Evolutionary conservation across 108 stramenopile genomes (phyloP), one percentile per base, ranked within the genome.

Genomic region (Epithemia pelagica): DNA sequence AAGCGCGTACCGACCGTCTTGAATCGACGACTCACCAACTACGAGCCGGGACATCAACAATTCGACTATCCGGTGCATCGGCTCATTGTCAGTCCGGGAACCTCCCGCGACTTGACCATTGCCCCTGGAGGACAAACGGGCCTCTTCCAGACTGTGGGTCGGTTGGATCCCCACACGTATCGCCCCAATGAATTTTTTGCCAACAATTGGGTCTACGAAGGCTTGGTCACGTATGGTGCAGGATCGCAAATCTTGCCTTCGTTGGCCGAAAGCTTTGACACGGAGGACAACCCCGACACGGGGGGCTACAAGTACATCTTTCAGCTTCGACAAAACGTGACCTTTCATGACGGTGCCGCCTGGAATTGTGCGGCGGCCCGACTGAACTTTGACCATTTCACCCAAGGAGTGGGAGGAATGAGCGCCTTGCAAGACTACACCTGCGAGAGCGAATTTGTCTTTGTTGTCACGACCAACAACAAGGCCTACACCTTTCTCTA

Each of bases 131-230:
- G 79, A 0, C 74, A 57, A 31, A 76, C 72, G 29, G 83, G 83
- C 0, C 69, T 75, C 2, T 84, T 84, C 58, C 33, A 72, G 23
- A 69, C 74, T 18, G 79, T 84, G 18, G 83, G 83, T 23, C 54
- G 37, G 22, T 52, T 84, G 59, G 64, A 84, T 58, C 62, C 83
- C 28, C 83, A 84, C 70, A 66, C 67, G 21, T 84, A 78, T 58
- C 57, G 74, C 10, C 83, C 83, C 23, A 84, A 84, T 52, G 83
- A 84, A 58, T 84, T 84, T 67, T 84, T 84, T 46, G 21, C 77
- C 54, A 84, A 75, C 77, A 84, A 84, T 54, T 84, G 83, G 83
- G 79, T 84, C 32, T 84, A 84, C 71, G 83, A 84, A 57, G 83
- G 83, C 28, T 69, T 84, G 25, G 75, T 82, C 2, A 66, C 28